Conservation (phyloP, 2,329 filamentous ascomycete species). For the Pseudopyrenochaeta lycopersici region DNA sequence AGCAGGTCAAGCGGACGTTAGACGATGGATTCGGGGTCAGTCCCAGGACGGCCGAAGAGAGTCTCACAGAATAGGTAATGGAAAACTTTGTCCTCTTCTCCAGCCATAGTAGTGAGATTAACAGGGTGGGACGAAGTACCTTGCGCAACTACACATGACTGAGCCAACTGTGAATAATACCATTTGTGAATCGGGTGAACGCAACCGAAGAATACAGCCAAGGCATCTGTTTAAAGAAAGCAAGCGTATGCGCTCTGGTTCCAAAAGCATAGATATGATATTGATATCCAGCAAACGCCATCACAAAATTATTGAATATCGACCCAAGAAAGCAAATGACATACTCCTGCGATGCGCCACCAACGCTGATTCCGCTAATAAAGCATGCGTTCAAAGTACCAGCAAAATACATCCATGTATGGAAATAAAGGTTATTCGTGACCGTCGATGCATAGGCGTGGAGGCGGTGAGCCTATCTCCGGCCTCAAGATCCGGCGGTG, state of each 20-base stretch:
- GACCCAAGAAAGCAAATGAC: background rate
- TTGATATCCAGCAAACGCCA: background rate
- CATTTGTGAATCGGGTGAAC: no score
- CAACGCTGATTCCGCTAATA: constrained; percentile 1
- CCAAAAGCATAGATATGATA: background rate
- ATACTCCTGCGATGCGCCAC: constrained; percentile 6
- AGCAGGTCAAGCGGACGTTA: constrained; percentile 55
- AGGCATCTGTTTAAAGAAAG: no score
- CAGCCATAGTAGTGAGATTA: no score
- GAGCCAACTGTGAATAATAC: no score
- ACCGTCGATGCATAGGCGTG: background rate
- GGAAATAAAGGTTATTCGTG: constrained; percentile 3
- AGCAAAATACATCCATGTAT: constrained; percentile 1
- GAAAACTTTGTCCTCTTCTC: background rate
- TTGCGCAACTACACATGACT: no score
- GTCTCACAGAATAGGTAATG: constrained; percentile 44
- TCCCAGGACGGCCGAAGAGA: constrained; percentile 43
- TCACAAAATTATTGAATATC: background rate
- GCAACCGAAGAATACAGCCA: no score
- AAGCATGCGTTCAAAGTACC: constrained; percentile 2
- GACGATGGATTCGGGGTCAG: constrained; percentile 39
- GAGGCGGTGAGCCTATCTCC: constrained; percentile 18
- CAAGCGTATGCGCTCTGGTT: no score
- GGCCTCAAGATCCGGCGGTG: constrained; percentile 9
- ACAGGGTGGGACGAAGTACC: no score